Evolutionary conservation across 768 basidiomycete species (phyloP).

Genomic region (Pisolithus orientalis): DNA sequence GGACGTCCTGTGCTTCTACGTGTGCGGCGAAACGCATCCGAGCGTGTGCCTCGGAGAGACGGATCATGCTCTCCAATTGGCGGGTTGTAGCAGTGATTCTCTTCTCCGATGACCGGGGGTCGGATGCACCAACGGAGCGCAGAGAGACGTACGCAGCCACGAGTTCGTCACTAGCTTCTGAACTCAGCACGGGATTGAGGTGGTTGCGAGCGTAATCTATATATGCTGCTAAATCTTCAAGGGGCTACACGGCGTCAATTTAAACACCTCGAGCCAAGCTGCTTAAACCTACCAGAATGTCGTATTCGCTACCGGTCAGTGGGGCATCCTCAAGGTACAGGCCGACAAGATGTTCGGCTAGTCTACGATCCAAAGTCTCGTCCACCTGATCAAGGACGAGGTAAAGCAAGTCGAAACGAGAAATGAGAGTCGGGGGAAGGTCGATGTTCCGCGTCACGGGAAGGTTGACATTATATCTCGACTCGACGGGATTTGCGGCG

Average conservation of each 20-base stretch:
- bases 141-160: conserved; percentile 89
- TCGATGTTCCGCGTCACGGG: conserved; percentile 97
- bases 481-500: conserved; percentile 95
- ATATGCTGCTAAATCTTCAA: conserved; percentile 88
- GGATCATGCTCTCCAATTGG: conserved; percentile 95
- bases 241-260: conserved; percentile 47
- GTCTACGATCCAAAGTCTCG: conserved; percentile 73
- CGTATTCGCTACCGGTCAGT: conserved; percentile 46
- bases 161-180: conserved; percentile 78
- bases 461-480: conserved; percentile 86
- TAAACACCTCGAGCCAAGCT: not conserved
- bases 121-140: conserved; percentile 80
- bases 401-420: conserved; percentile 94
- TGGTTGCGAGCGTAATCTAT: conserved; percentile 88
- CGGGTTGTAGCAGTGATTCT: conserved; percentile 97
- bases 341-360: conserved; percentile 90
- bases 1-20: conserved; percentile 83
- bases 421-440: conserved; percentile 94
- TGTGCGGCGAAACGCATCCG: conserved; percentile 89
- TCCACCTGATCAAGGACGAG: conserved; percentile 94
- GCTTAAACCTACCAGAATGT: conserved; percentile 56
- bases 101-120: conserved; percentile 82
- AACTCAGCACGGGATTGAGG: conserved; percentile 81
- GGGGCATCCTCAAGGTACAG: conserved; percentile 92
- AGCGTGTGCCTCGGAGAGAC: conserved; percentile 93